A percentile compares a stretch with the other conserved stretches of the same genome.
These are phyloP conservation scores for Trichoderma citrinoviride DNA, from an alignment of 2,329 filamentous ascomycete genomes.

Conservation along the genomic window DNA sequence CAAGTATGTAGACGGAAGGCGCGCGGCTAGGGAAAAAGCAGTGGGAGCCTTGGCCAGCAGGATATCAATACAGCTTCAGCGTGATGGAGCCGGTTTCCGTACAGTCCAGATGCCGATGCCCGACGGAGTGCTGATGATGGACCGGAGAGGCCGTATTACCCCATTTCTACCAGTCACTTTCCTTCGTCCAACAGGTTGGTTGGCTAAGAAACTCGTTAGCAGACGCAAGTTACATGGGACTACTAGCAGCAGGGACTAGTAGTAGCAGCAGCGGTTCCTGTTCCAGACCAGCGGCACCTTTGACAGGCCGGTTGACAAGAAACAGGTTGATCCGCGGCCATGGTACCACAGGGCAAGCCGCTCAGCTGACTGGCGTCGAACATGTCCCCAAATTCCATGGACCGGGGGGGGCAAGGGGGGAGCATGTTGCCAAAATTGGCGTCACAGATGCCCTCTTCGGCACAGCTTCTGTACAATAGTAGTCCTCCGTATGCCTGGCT, in stretches of 20 bases:
- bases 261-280: not conserved
- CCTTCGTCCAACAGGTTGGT: not conserved
- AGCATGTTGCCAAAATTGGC: conserved; percentile 14
- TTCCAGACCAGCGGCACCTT: conserved; percentile 2
- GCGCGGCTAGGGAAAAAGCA: conserved; percentile 8
- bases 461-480: not conserved
- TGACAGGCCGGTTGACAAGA: not conserved
- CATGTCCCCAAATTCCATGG: not conserved
- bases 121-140: not conserved
- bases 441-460: not conserved
- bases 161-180: not conserved
- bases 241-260: not conserved
- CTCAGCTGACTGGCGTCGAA: conserved; percentile 21
- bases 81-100: not conserved
- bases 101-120: not conserved
- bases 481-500: too few species aligned
- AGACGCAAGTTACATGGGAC: not conserved
- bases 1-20: conserved; percentile 1
- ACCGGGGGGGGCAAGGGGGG: not conserved
- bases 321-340: conserved; percentile 9
- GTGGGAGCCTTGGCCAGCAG: not conserved
- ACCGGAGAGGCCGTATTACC: conserved; percentile 5
- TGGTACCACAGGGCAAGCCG: conserved; percentile 17
- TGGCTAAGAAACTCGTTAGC: not conserved
- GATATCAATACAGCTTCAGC: too few species aligned